These are phyloP conservation scores for Colletotrichum lentis DNA, from an alignment of 2,329 filamentous ascomycete species.

Conservation along the genomic window DNA sequence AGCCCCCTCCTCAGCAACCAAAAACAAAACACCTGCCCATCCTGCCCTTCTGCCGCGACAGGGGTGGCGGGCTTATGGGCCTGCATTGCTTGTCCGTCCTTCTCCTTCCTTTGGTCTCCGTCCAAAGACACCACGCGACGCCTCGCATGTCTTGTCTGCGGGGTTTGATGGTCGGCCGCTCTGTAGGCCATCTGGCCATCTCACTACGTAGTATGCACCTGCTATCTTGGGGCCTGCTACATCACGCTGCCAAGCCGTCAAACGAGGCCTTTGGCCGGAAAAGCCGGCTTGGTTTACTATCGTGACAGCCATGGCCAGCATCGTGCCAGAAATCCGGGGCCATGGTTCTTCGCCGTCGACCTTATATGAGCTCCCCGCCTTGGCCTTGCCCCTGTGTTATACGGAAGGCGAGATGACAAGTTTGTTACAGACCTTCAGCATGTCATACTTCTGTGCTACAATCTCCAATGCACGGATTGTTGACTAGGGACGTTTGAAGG, in stretches of 20 bases:
- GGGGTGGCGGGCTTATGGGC: background rate
- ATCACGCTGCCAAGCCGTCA: conserved; percentile 8
- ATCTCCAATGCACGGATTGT: too few species aligned
- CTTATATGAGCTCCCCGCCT: too few species aligned
- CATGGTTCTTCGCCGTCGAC: background rate
- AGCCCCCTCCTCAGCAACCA: background rate
- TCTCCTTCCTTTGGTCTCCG: background rate
- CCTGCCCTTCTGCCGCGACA: conserved; percentile 12
- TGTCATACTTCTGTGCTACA: too few species aligned
- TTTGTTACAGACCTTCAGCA: too few species aligned
- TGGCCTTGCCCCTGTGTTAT: background rate
- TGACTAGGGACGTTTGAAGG: too few species aligned
- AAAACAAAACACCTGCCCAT: conserved; percentile 29
- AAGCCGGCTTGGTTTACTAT: background rate
- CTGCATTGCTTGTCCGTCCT: background rate
- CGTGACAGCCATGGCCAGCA: background rate
- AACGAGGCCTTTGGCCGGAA: background rate
- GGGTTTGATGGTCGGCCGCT: background rate
- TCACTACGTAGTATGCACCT: background rate
- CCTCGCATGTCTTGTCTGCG: background rate
- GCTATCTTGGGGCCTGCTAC: background rate
- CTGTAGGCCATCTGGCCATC: background rate
- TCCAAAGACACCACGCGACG: background rate
- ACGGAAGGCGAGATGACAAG: background rate
- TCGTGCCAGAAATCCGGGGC: background rate